Base-by-base conservation (phyloP, 257 asterid genomes). In the Plantago ovata region DNA sequence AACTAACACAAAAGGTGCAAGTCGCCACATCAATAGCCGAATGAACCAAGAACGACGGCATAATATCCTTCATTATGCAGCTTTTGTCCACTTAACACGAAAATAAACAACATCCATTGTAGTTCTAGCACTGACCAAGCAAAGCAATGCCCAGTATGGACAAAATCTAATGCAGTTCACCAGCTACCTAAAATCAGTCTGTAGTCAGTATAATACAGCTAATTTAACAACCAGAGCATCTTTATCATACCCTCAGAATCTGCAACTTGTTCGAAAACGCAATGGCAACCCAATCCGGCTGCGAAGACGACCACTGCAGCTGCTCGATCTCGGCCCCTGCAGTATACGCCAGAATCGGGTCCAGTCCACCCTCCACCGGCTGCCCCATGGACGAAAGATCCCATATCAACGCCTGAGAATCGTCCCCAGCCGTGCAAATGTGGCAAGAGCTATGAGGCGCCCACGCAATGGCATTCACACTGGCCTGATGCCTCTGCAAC, bases 371-470 rank as follows among this genome's bases (percentile, higher is more conserved):
- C 76, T 88, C 95, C 38, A 85, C 79, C 0, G 96, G 98, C 73
- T 84, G 93, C 38, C 93, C 91, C 98, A 92, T 92, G 6, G 96
- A 75, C 18, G 96, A 87, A 6, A 92, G 84, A 57, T 92, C 98
- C 98, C 98, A 92, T 22, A 92, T 92, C 65, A 92, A 77, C 42
- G 98, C 96, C 75, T 92, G 98, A 0, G 98, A 88, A 74, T 88
- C 96, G 46, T 92, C 98, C 53, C 96, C 98, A 0, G 96, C 96
- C 12, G 98, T 92, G 74, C 96, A 92, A 63, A 92, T 92, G 72
- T 92, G 98, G 80, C 98, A 92, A 14, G 95, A 85, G 57, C 96
- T 92, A 54, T 92, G 98, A 11, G 98, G 98, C 8, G 98, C 98
- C 98, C 98, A 88, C 0, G 96, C 98, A 46, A 88, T 77, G 16